Evolutionary conservation across 768 basidiomycete species (phyloP).

Genomic region (Leccinum fibrillosum): DNA sequence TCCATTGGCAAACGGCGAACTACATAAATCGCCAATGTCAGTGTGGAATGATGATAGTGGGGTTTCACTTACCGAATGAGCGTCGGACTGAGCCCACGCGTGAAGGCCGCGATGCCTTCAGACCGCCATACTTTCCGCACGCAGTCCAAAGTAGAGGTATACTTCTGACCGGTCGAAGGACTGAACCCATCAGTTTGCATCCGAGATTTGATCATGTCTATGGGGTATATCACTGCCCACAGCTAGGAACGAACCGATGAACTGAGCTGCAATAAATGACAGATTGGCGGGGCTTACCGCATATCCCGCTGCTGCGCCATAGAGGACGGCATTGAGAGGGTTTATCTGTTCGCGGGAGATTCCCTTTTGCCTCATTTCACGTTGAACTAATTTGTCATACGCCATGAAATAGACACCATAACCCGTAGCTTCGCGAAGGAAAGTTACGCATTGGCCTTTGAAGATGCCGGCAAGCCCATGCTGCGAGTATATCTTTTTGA

Average conservation of each 20-base stretch:
- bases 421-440: slow-evolving; percentile 77
- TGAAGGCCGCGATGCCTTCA: slow-evolving; percentile 85
- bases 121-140: slow-evolving; percentile 77
- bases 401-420: slow-evolving; percentile 89
- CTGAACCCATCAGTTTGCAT: slow-evolving; percentile 94
- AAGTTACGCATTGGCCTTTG: slow-evolving; percentile 89
- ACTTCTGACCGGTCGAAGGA: slow-evolving; percentile 72
- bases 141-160: slow-evolving; percentile 79
- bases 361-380: slow-evolving; percentile 72
- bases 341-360: slow-evolving; percentile 75
- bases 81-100: slow-evolving; percentile 87
- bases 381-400: slow-evolving; percentile 90
- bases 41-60: not conserved
- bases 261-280: not conserved
- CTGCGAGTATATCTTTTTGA: slow-evolving; percentile 72
- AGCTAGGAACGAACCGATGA: slow-evolving; percentile 43
- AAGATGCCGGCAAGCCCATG: slow-evolving; percentile 84
- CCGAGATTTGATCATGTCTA: slow-evolving; percentile 94
- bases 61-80: slow-evolving; percentile 70
- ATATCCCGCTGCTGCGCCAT: slow-evolving; percentile 91
- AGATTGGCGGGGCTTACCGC: slow-evolving; percentile 50
- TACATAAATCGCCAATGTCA: slow-evolving; percentile 1
- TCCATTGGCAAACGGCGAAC: slow-evolving; percentile 63
- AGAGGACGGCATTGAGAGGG: slow-evolving; percentile 75
- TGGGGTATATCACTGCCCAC: slow-evolving; percentile 92